Evolutionary conservation across 129 eudicot genomes (phyloP), one percentile per base, ranked within the genome.

Genomic region (Helianthus tuberosus): DNA sequence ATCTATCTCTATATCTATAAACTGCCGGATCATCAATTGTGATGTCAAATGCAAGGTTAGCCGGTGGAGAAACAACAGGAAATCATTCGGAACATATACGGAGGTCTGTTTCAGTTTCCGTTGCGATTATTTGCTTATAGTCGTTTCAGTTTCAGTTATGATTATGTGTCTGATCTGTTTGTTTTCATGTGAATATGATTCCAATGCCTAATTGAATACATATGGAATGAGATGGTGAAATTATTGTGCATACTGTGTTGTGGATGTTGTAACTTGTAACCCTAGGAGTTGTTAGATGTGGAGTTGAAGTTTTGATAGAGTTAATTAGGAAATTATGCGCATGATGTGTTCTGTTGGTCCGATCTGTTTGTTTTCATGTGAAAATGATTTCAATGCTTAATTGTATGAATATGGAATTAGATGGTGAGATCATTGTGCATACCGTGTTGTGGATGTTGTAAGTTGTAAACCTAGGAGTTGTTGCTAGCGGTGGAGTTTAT

Each of bases 11-110:
- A 29, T 29, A 29, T 29, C 35, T 64, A 46, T 50, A 8, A 75
- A 15, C 14, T 87, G 43, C 9, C 35, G 64, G 23, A 64, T 79
- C 68, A 73, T 66, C 15, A 69, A 53, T 77, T 54, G 25, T 71
- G 11, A 36, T 82, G 64, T 78, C 9, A 58, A 68, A 39, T 73
- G 77, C 60, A 60, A 61, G 70, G 76, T 74, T 79, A 94, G 98
- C 82, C 97, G 1, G 83, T 82, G 80, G 96, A 90, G 91, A 94
- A 94, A 88, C 97, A 90, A 75, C 97, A 94, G 59, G 91, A 94
- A 67, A 79, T 94, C 75, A 81, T 94, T 53, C 93, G 96, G 49
- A 89, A 81, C 58, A 69, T 94, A 14, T 94, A 91, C 50, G 68
- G 74, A 81, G 90, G 97, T 85, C 16, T 6, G 8, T 12, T 77